Base-by-base conservation (phyloP, 129 eudicot genomes). In the Flaveria sonorensis region DNA sequence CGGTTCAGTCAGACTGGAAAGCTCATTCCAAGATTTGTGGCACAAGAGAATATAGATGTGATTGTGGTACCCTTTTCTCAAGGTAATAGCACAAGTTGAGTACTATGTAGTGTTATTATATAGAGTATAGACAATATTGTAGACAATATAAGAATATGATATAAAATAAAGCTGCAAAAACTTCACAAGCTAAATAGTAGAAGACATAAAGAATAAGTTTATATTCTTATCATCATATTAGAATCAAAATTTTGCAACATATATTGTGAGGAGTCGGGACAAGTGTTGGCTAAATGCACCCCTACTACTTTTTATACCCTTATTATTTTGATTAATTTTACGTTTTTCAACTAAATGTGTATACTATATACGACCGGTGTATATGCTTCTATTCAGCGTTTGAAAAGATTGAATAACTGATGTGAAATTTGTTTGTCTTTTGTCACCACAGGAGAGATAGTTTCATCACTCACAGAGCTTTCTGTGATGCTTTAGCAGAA, bases 21-120 rank as follows among this genome's bases (percentile, higher is more conserved):
- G 97, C 97, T 81, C 97, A 91, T 62, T 91, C 92, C 81, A 91
- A 91, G 86, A 86, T 91, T 21, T 91, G 97, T 80, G 97, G 97
- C 72, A 91, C 97, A n/a, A 77, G 91, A 45, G 96, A 90, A 75
- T 90, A 90, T 83, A 82, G 91, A 86, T 90, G 96, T 76, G 96
- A 90, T 73, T 90, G 96, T 76, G 96, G 93, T 59, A 90, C 96
- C 85, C 89, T 90, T 63, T 90, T 90, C 39, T 91, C 97, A 63
- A 91, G 97, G 97, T 91, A 86, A 71, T 59, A 19, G 23, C 76
- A 68, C 36, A 63, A 20, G 32, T 26, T 72, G 26, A 73, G 61
- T 68, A 65, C 15, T 28, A 14, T 70, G 20, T 80, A 53, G 56
- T 77, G 24, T 48, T 13, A 36, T 24, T 6, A 61, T 26, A 42